Base-by-base conservation (phyloP, 2,329 filamentous ascomycete genomes). In the Coniochaeta prunicola region DNA sequence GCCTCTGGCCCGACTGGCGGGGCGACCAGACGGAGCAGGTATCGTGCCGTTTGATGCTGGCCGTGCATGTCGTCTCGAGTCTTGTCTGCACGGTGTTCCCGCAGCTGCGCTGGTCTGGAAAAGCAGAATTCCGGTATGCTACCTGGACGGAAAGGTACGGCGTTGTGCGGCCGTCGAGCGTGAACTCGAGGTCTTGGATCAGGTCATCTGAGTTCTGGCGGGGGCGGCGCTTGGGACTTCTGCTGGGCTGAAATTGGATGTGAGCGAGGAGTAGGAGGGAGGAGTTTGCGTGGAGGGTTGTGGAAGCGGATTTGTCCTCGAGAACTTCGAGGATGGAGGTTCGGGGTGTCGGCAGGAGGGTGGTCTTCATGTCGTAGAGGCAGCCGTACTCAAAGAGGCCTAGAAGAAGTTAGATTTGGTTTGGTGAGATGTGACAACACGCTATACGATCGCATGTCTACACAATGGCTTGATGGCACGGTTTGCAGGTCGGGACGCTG, bases 181-280 rank as follows among this genome's bases (percentile, higher is more conserved):
- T 77, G 31, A 74, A 71, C 64, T 87, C 82, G 12, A 87, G 73
- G 59, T 86, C 81, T 26, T 81, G 76, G 17, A 88, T 83, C 33
- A 87, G 71, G 42, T 81, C 75, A 13, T 86, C 81, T 0, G 83
- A 79, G 40, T 72, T 76, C 53, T 76, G 73, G 33, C 71, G 70
- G 9, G 65, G 33, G 57, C 76, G 70, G 9, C 60, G 58, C 15
- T 13, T 50, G 45, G 60, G 58, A 55, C 24, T 59, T 31, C 58
- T 59, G n/a, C 42, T 40, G 9, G 62, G 58, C 45, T 70, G 64
- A 12, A 81, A 68, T 5, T 68, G 67, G 4, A 83, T 63, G 50
- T 80, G 76, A 13, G 74, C 79, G n/a, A 85, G 67, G 30, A 83
- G 65, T 1, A 85, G 71, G 10, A 79, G 63, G 13, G 21, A 56